Evolutionary conservation across 352 stramenopile genomes (phyloP), one percentile per base, ranked within the genome.

Genomic region (Phytophthora tubulina): DNA sequence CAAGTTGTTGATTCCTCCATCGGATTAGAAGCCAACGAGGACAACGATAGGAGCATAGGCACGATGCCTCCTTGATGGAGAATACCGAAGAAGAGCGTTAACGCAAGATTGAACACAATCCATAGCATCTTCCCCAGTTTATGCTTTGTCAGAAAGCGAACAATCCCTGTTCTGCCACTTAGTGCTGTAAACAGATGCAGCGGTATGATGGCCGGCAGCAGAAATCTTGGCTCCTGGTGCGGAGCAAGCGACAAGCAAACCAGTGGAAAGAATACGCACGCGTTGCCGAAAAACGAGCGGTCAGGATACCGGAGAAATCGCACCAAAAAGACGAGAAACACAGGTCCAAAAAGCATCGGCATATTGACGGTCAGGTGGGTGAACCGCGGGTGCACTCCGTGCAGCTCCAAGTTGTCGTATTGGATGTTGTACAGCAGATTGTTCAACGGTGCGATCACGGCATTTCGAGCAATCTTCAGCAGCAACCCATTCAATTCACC

Each of bases 361-460:
- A 98, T 92, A 71, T 98, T 98, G 21, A 98, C 89, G 1, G 86
- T 66, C 51, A 79, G 58, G 76, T 99, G 96, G 2, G 92, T 98
- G 49, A 90, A 75, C 21, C 91, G 79, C 10, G 93, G 85, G 74
- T 99, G 96, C 14, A 98, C 81, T 11, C 96, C 96, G 68, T 98
- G 95, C 21, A 96, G 73, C 36, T 91, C 79, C 36, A 99, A 79
- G 66, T 98, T 98, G 45, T 88, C 78, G 62, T 86, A 76, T 67
- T 97, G 85, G 10, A 91, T 80, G 76, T 99, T 99, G 86, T 98
- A 99, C 10, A 81, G 30, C 41, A 98, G 76, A 77, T 97, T 98
- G 77, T 98, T 98, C 31, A 81, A 55, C 15, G 88, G 88, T 5
- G 88, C 83, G n/a, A 95, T 58, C 32, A 93, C 82, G 13, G 78